Evolutionary conservation across 1,284 basidiomycete genomes (phyloP).

Genomic region (Cryptococcus amylolentus): DNA sequence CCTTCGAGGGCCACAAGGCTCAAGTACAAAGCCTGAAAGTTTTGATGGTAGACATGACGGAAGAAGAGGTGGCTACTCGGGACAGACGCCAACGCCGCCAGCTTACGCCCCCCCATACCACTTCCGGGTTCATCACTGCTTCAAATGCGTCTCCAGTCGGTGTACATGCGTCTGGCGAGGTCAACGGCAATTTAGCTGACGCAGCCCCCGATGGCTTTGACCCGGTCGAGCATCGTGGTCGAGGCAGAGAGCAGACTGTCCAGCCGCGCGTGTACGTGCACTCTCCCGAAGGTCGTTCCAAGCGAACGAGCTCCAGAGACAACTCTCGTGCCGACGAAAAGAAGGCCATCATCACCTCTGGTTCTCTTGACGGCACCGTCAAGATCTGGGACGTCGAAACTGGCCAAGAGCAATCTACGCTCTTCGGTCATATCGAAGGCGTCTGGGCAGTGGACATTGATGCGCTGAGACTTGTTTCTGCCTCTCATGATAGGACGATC

Average conservation of each 20-base stretch:
- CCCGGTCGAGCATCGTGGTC: slow-evolving; percentile 18
- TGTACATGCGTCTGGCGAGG: slow-evolving; percentile 1
- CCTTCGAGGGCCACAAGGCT: slow-evolving; percentile 85
- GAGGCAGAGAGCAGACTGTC: slow-evolving; percentile 17
- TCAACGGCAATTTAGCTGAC: slow-evolving; percentile 5
- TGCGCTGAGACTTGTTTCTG: slow-evolving; percentile 84
- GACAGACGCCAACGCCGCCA: slow-evolving; percentile 11
- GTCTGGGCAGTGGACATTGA: slow-evolving; percentile 95
- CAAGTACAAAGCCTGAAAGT: slow-evolving; percentile 91
- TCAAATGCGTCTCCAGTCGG: slow-evolving; percentile 3
- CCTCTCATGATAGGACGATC: slow-evolving; percentile 64
- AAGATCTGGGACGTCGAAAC: slow-evolving; percentile 94
- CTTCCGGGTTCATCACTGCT: slow-evolving; percentile 13
- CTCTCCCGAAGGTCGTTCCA: slow-evolving; percentile 5
- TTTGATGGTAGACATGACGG: slow-evolving; percentile 58
- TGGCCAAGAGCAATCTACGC: slow-evolving; percentile 71
- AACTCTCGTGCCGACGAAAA: slow-evolving; percentile 34
- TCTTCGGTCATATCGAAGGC: slow-evolving; percentile 90
- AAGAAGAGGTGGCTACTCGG: slow-evolving; percentile 28
- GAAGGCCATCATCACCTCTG: slow-evolving; percentile 75
- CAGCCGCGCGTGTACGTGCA: slow-evolving; percentile 40
- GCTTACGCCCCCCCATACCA: slow-evolving; percentile 6
- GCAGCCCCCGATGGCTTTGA: slow-evolving; percentile 27
- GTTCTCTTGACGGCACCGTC: slow-evolving; percentile 92
- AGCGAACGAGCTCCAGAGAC: slow-evolving; percentile 4